These are phyloP conservation scores for Kurtzmaniella fragi DNA, from an alignment of 805 yeast species.

Conservation along the genomic window DNA sequence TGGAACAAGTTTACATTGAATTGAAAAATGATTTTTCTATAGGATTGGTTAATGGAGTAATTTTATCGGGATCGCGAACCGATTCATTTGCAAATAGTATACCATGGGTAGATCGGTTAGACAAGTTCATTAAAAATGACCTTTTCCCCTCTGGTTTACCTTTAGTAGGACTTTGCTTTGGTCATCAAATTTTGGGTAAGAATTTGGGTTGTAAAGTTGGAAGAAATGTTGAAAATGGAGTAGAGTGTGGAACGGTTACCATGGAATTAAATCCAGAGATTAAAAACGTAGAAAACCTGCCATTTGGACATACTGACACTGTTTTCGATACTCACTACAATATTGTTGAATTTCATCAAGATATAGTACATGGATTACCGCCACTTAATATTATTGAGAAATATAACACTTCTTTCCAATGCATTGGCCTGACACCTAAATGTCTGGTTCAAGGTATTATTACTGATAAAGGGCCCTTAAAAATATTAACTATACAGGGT, in stretches of 20 bases:
- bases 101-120: constrained; percentile 39
- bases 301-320: constrained; percentile 40
- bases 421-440: constrained; percentile 48
- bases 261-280: constrained; percentile 40
- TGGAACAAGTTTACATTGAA: constrained; percentile 10
- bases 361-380: constrained; percentile 33
- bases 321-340: constrained; percentile 41
- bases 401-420: constrained; percentile 20
- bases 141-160: constrained; percentile 25
- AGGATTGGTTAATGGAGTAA: constrained; percentile 32
- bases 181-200: constrained; percentile 74
- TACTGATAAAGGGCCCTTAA: constrained; percentile 36
- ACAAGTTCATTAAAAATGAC: constrained; percentile 24
- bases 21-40: constrained; percentile 20
- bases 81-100: constrained; percentile 39
- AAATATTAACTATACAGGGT: constrained; percentile 73
- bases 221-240: constrained; percentile 51
- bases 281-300: constrained; percentile 20
- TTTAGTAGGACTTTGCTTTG: constrained; percentile 74
- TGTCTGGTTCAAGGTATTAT: constrained; percentile 67
- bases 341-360: constrained; percentile 34
- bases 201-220: constrained; percentile 59
- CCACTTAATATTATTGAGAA: constrained; percentile 27
- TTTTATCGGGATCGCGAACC: constrained; percentile 49
- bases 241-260: constrained; percentile 66